Base-by-base conservation (phyloP, 352 stramenopile species). In the Globisporangium takayamanum region DNA sequence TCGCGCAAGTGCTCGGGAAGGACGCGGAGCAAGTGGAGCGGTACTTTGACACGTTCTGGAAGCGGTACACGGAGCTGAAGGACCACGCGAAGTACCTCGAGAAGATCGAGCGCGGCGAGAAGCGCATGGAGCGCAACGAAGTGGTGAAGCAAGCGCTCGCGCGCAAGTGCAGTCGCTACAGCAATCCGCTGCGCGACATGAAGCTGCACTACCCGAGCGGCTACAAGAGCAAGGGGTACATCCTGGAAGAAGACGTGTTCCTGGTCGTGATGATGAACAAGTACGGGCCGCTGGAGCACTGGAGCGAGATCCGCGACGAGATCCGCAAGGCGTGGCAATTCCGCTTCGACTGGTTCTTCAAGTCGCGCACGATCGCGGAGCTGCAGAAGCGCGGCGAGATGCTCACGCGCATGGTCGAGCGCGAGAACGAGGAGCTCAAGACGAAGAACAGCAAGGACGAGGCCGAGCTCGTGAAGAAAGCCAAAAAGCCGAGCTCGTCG, bases 311-410 rank as follows among this genome's bases (percentile, higher is more conserved):
- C 68, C 92, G 97, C 33, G 91, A 98, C 63, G 95, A 99, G 73
- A 99, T 99, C 65, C 87, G 92, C 60, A 95, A 96, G 54, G 94
- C 95, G 18, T 98, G 95, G 95, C 96, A 99, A 68, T 99, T 99
- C 72, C 91, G 96, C 12, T 99, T 99, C 60, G 94, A 99, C 72
- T 99, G 96, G 97, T 99, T 98, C 66, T 98, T 99, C 78, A 99
- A 99, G 76, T 98, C 93, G 37, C 83, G 97, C 45, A 98, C 91
- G 62, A 95, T 97, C 28, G 80, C 78, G n/a, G 97, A 99, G 75
- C 87, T 99, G 30, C 94, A 99, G 69, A 98, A 98, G 72, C 94
- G 97, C 46, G 96, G 95, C 15, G 96, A 99, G 66, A 75, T 96
- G 15, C 78, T 99, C 30, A 98, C 98, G 14, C 88, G 88, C 36